Conservation (phyloP, 2,329 filamentous ascomycete genomes). For the Fusarium euwallaceae region DNA sequence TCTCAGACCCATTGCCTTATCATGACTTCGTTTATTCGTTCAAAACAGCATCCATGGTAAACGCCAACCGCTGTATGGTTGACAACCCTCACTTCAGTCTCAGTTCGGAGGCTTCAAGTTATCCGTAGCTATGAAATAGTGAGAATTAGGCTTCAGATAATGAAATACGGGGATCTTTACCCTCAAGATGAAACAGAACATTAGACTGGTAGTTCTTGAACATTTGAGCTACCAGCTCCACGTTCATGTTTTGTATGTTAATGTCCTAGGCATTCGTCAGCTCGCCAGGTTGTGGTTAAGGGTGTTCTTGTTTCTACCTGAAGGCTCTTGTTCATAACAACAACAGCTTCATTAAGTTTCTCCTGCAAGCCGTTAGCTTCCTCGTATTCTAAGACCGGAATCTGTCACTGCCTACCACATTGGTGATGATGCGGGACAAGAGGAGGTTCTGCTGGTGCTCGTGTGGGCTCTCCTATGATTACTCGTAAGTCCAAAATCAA, state of each 20-base stretch:
- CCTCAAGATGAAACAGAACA: slow-evolving; percentile 96
- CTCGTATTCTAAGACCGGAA: not conserved
- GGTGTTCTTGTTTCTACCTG: slow-evolving; percentile 66
- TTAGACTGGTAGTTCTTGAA: slow-evolving; percentile 99
- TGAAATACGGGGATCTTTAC: slow-evolving; percentile 60
- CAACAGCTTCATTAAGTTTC: slow-evolving; percentile 94
- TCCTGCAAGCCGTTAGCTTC: slow-evolving; percentile 69
- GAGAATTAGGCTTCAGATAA: not conserved
- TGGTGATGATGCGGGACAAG: slow-evolving; percentile 94
- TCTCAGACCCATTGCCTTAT: not conserved
- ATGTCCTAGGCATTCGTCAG: slow-evolving; percentile 75
- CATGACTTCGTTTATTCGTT: slow-evolving; percentile 32
- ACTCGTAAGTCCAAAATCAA: not conserved
- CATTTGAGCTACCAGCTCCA: slow-evolving; percentile 98
- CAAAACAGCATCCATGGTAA: slow-evolving; percentile 3
- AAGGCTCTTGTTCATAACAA: slow-evolving; percentile 92
- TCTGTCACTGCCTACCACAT: slow-evolving; percentile 77
- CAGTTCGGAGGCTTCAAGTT: slow-evolving; percentile 79
- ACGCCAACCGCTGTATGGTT: not conserved
- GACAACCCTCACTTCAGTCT: not conserved
- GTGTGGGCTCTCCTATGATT: slow-evolving; percentile 86
- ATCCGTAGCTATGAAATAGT: slow-evolving; percentile 74
- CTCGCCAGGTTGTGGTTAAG: not conserved
- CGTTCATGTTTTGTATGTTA: slow-evolving; percentile 99
- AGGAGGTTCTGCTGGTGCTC: slow-evolving; percentile 97